Conservation (phyloP, 192 early-diverging fungal species). For the Entomortierella parvispora region DNA sequence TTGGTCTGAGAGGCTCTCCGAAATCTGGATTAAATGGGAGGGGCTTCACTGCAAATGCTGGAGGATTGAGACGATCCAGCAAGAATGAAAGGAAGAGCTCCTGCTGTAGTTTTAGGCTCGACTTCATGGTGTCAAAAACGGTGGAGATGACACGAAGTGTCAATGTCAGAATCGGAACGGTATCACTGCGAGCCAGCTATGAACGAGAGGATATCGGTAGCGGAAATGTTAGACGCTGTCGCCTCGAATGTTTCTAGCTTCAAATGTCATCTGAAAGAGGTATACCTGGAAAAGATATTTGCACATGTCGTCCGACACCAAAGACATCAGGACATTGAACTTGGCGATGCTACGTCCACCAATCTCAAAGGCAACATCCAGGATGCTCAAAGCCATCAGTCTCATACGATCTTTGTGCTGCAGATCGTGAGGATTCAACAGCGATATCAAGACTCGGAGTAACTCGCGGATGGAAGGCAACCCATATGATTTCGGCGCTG, state of each 20-base stretch:
- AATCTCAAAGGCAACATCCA: slow-evolving; percentile 87
- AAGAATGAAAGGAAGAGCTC: slow-evolving; percentile 79
- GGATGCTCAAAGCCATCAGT: slow-evolving; percentile 87
- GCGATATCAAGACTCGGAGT: slow-evolving; percentile 87
- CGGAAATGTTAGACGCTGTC: not conserved
- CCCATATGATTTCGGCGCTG: slow-evolving; percentile 71
- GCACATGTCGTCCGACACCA: slow-evolving; percentile 87
- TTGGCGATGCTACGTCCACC: slow-evolving; percentile 81
- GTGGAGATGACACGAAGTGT: slow-evolving; percentile 72
- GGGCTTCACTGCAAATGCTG: slow-evolving; percentile 42
- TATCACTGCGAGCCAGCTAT: slow-evolving; percentile 64
- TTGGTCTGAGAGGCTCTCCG: slow-evolving; percentile 24
- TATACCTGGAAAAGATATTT: slow-evolving; percentile 86
- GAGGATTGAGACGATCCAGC: slow-evolving; percentile 62
- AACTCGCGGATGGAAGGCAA: slow-evolving; percentile 91
- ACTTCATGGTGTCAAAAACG: slow-evolving; percentile 75
- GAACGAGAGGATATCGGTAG: slow-evolving; percentile 3
- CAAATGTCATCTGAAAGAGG: too few relatives aligned
- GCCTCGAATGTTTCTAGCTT: too few relatives aligned
- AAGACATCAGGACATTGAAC: slow-evolving; percentile 66
- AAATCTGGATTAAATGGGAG: slow-evolving; percentile 50
- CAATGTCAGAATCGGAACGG: slow-evolving; percentile 66
- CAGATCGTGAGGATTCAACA: slow-evolving; percentile 90
- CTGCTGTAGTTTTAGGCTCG: slow-evolving; percentile 79
- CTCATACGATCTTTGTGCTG: slow-evolving; percentile 96